Evolutionary conservation across 2,329 filamentous ascomycete species (phyloP), one percentile per base, ranked within the genome.

Genomic region (Xylariaceae sp.): DNA sequence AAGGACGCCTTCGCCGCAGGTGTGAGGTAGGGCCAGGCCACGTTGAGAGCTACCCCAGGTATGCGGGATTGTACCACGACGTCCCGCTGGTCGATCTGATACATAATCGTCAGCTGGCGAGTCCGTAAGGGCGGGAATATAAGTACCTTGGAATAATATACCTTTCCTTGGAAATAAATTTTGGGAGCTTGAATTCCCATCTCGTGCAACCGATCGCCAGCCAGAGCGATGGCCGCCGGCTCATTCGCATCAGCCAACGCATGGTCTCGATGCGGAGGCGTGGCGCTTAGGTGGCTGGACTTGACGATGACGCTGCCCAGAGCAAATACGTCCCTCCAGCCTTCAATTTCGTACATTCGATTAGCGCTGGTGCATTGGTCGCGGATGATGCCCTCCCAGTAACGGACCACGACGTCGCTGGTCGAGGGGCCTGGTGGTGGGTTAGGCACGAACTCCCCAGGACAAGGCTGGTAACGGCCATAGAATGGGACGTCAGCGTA

Each of bases 231-330:
- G 5, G 53, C 53, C n/a, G 65, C 36, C 1, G 72, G 50, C 53
- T 79, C 76, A 56, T 79, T 79, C 3, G 67, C 68, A 65, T 79
- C 76, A 12, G 73, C 71, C 50, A 71, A 75, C 9, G 74, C 73
- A 61, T 71, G 78, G 59, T 76, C 74, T 34, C 34, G 49, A n/a
- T 37, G 34, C 16, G 46, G 19, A 28, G 19, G 26, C 8, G 51
- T 71, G 23, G 50, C 28, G n/a, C 55, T 46, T 6, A 56, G 51
- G 45, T 60, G 56, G 16, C 52, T 48, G 19, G 52, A 52, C 37
- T 56, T 56, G 28, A 51, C 36, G 37, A 52, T 56, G 26, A 56
- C 44, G 31, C 47, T 56, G 26, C 57, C 52, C 7, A 76, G 62
- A 17, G 74, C 75, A 61, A 78, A 78, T 2, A 78, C 74, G 46